phyloP scores from a whole-genome alignment of 441 rosid genomes.

The California macrophylla region DNA sequence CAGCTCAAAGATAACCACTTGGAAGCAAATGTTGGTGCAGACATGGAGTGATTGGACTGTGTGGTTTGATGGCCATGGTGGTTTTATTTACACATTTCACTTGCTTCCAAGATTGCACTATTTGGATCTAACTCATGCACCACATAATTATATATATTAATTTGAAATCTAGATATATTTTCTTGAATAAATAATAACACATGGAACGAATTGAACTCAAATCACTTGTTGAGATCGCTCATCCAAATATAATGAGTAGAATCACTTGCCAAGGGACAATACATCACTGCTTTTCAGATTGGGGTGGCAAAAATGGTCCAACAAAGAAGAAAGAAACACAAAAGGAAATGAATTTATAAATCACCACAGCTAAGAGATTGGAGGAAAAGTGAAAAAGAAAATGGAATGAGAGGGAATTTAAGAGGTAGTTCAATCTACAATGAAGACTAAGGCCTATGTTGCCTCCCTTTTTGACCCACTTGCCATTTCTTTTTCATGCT shows the following conservation, averaged over 20 bases:
- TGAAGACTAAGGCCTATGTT: neutral
- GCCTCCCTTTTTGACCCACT: conserved; percentile 1
- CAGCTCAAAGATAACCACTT: neutral
- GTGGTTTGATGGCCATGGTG: neutral
- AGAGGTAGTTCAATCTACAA: neutral
- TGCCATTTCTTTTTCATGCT: neutral
- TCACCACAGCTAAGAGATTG: neutral
- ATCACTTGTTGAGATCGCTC: too few species aligned
- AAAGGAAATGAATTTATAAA: neutral
- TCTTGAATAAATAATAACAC: too few species aligned
- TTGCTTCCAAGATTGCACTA: neutral
- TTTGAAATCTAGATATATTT: too few species aligned
- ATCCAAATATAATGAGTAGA: too few species aligned
- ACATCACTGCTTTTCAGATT: too few species aligned
- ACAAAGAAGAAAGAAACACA: conserved; percentile 5
- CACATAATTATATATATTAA: neutral
- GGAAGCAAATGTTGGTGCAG: neutral
- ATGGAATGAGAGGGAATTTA: neutral
- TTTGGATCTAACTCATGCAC: neutral
- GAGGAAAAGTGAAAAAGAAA: neutral
- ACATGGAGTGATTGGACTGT: neutral
- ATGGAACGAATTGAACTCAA: too few species aligned
- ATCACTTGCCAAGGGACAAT: too few species aligned
- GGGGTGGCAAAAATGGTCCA: conserved; percentile 7
- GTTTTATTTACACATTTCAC: neutral